A percentile compares a stretch with the other conserved stretches of the same genome.
These are phyloP conservation scores for Rutidosis leptorrhynchoides DNA, from an alignment of 129 eudicot genomes.

Conservation along the genomic window DNA sequence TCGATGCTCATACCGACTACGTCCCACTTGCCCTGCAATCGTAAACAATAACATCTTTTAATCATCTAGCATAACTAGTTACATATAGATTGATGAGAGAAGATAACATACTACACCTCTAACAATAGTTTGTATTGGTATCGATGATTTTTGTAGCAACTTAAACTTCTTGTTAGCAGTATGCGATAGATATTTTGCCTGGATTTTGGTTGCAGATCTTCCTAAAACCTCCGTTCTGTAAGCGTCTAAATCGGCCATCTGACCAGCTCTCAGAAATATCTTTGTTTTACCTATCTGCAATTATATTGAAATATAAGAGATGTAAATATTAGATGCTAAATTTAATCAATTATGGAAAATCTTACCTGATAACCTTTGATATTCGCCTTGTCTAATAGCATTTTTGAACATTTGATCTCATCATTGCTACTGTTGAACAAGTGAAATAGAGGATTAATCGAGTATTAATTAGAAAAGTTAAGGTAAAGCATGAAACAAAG, in stretches of 20 bases:
- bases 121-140: slow-evolving; percentile 59
- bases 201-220: slow-evolving; percentile 66
- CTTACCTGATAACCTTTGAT: slow-evolving; percentile 78
- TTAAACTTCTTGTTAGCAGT: slow-evolving; percentile 41
- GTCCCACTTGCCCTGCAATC: slow-evolving; percentile 56
- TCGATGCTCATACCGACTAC: slow-evolving; percentile 36
- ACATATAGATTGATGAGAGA: not conserved
- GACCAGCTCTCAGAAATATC: slow-evolving; percentile 89
- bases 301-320: slow-evolving; percentile 4
- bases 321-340: slow-evolving; percentile 15
- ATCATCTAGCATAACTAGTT: not conserved
- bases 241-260: slow-evolving; percentile 91
- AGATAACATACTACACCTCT: slow-evolving; percentile 57
- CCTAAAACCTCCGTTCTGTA: slow-evolving; percentile 63
- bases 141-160: slow-evolving; percentile 37
- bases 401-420: slow-evolving; percentile 45
- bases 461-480: not conserved
- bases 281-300: slow-evolving; percentile 86
- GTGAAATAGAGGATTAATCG: slow-evolving; percentile 17
- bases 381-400: slow-evolving; percentile 50
- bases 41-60: not conserved
- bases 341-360: slow-evolving; percentile 6
- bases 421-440: slow-evolving; percentile 38
- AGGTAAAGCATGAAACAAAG: not conserved
- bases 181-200: slow-evolving; percentile 50